Base-by-base conservation (phyloP, 352 stramenopile species). In the Phytophthora hybrid region DNA sequence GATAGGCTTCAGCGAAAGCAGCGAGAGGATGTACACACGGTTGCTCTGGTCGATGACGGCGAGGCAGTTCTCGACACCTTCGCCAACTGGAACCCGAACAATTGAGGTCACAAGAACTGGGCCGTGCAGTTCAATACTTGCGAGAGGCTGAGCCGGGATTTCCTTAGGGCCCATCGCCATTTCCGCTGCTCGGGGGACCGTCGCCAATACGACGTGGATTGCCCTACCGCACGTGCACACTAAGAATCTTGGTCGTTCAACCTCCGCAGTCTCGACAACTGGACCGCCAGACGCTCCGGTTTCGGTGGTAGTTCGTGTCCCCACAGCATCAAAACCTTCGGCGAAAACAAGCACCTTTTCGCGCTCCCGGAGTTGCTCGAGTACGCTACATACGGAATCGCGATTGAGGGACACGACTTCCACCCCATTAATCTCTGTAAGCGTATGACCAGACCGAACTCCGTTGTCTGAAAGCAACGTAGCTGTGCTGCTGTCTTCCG, bases 1-100 rank as follows among this genome's bases (percentile, higher is more conserved):
- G 8, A 95, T 75, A 26, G 84, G 66, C 13, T 81, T 71, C 23
- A 95, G 66, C 0, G 81, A 85, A 37, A 90, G 71, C 13, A 93
- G 52, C 1, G 84, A 90, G 6, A 94, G 62, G 37, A 95, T 73
- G 55, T 92, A 94, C 55, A 93, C 39, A 5, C 69, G 76, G 56
- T 88, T 86, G 54, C 82, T 93, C 65, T 92, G 83, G 62, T 94
- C 88, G 44, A 94, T 63, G 7, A 83, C 85, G 10, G 84, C 75
- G n/a, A 94, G 70, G 16, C 79, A 91, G 54, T 90, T 80, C 57
- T 95, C 88, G 2, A 93, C 57, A 9, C 74, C 68, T 23, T 88
- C 83, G 3, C 79, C 73, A 16, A 90, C 76, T 2, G 87, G 87
- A 2, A 93, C 73, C 23, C 84, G 80, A 34, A 93, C 76, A 47